Evolutionary conservation across 371 early-diverging fungal genomes (phyloP), one percentile per base, ranked within the genome.

Genomic region (Rhizopus stolonifer): DNA sequence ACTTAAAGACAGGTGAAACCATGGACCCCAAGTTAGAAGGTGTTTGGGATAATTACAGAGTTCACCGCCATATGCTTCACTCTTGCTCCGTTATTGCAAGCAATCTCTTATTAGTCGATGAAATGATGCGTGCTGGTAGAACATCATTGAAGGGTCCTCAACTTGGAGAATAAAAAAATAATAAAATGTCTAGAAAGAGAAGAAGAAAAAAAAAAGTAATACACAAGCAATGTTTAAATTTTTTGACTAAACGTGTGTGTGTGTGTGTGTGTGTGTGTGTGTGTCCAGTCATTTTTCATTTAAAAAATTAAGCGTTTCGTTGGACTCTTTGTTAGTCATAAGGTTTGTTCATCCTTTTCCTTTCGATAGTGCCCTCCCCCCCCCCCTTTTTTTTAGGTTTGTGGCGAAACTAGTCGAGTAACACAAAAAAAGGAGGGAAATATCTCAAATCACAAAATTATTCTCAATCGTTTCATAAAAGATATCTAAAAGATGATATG

Each of bases 41-140:
- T 48, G 92, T 99, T 52, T 94, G 93, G 91, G 98, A 99, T 67
- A 98, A 97, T 83, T 96, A 96, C 80, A 84, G 94, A 31, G 99
- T 99, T 21, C 84, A 95, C 58, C 86, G 95, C 24, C 95, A 96
- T 72, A 88, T 96, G 89, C 79, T 99, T 44, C 91, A 97, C 66
- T 94, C 95, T 52, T 91, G 92, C 58, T 83, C 97, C 46, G 93
- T 98, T 26, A 98, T 98, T 68, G 95, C 99, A 19, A 92, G 93
- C 69, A 99, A 96, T 80, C 82, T 99, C 60, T 79, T 99, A 57
- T 83, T 99, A 49, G 99, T 99, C 18, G 99, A 99, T 79, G 99
- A 99, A 79, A 99, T 99, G 84, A 97, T 99, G 90, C 90, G 98
- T 64, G 96, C 90, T 9, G 90, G 90, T 44, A 79, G 89, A 60